phyloP scores from a whole-genome alignment of 2,329 filamentous ascomycete species.

The Escovopsis sp. region DNA sequence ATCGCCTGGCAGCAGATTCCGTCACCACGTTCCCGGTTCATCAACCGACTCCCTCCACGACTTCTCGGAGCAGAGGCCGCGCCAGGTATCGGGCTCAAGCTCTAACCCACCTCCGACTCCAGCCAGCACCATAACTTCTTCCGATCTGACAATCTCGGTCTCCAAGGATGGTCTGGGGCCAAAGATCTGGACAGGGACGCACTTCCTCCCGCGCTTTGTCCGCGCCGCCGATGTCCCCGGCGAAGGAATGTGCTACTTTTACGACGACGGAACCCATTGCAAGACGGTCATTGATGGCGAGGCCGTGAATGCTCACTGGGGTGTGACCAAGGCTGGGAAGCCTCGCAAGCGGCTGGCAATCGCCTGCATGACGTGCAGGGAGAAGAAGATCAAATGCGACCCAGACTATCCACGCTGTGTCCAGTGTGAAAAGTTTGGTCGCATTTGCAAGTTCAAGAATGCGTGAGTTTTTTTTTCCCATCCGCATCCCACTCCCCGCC shows the following conservation, averaged over 20 bases:
- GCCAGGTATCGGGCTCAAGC: slow-evolving; percentile 7
- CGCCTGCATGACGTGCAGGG: slow-evolving; percentile 82
- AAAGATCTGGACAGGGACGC: slow-evolving; percentile 55
- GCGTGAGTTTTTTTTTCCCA: slow-evolving; percentile 44
- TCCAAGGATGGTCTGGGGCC: slow-evolving; percentile 48
- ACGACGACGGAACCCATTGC: slow-evolving; percentile 72
- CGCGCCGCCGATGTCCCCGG: slow-evolving; percentile 54
- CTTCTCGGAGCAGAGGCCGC: slow-evolving; percentile 14
- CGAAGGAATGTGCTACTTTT: slow-evolving; percentile 72
- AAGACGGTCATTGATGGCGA: slow-evolving; percentile 77
- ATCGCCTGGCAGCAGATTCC: slow-evolving; percentile 20
- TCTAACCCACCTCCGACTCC: slow-evolving; percentile 16
- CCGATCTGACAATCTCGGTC: slow-evolving; percentile 30
- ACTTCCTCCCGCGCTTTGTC: slow-evolving; percentile 52
- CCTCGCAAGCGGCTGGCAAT: slow-evolving; percentile 82
- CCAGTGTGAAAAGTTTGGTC: slow-evolving; percentile 84
- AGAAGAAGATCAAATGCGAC: slow-evolving; percentile 97
- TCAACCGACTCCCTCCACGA: slow-evolving; percentile 17
- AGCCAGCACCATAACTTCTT: slow-evolving; percentile 13
- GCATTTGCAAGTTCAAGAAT: slow-evolving; percentile 72
- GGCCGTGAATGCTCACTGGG: slow-evolving; percentile 80
- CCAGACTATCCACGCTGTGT: slow-evolving; percentile 76
- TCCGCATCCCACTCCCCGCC: too few species aligned
- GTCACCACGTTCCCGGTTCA: slow-evolving; percentile 21
- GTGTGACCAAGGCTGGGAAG: slow-evolving; percentile 86